phyloP scores from a whole-genome alignment of 108 stramenopile genomes.

The Cyclotella sp. region DNA sequence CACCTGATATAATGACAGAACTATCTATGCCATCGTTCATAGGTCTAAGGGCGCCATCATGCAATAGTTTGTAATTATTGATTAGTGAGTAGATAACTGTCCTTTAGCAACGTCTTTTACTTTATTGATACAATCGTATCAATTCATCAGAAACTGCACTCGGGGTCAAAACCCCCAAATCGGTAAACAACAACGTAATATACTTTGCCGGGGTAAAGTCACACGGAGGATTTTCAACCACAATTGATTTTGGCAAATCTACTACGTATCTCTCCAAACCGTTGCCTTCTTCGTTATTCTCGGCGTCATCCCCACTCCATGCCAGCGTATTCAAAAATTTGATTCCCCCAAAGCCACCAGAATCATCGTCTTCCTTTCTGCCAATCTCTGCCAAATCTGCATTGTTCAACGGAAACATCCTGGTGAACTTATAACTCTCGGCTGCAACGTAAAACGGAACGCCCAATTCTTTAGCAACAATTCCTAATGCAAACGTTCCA shows the following conservation, averaged over 20 bases:
- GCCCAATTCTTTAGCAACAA: slow-evolving; percentile 86
- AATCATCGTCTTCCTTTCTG: slow-evolving; percentile 14
- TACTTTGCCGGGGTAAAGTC: slow-evolving; percentile 98
- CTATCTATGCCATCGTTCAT: no score
- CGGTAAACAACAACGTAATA: slow-evolving; percentile 97
- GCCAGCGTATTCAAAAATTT: slow-evolving; percentile 65
- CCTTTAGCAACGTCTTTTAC: not conserved
- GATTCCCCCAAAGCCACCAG: slow-evolving; percentile 29
- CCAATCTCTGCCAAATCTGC: slow-evolving; percentile 76
- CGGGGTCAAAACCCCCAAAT: slow-evolving; percentile 96
- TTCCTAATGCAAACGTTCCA: slow-evolving; percentile 88
- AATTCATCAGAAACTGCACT: slow-evolving; percentile 98
- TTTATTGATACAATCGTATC: slow-evolving; percentile 93
- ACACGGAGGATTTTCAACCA: slow-evolving; percentile 73
- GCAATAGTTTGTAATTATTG: no score
- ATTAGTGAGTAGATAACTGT: no score
- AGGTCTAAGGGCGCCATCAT: no score
- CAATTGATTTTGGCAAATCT: slow-evolving; percentile 63
- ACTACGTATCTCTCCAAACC: slow-evolving; percentile 26
- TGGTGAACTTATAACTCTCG: slow-evolving; percentile 97
- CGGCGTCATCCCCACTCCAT: slow-evolving; percentile 40
- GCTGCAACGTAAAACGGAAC: slow-evolving; percentile 98
- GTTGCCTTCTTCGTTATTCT: slow-evolving; percentile 9
- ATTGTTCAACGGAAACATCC: slow-evolving; percentile 95
- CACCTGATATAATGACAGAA: no score